Base-by-base conservation (phyloP, 2,329 filamentous ascomycete genomes). In the Colletotrichum plurivorum region DNA sequence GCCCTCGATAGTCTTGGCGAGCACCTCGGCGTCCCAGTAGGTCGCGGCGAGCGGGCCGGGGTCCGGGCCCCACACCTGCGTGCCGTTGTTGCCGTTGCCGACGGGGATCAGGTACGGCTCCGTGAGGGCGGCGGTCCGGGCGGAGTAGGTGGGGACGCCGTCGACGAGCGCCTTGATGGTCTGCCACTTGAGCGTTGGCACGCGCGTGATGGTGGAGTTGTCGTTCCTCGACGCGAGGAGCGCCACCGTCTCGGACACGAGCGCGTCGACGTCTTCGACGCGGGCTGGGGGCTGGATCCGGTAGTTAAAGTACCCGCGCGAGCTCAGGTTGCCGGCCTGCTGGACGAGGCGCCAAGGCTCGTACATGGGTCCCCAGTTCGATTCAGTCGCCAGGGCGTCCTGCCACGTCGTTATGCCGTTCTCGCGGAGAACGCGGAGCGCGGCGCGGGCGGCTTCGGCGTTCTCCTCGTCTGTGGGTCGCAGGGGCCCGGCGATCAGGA, bases 31-130 rank as follows among this genome's bases (percentile, higher is more conserved):
- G 16, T 69, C 66, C 75, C 75, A 76, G 60, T 76, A 76, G 0
- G 76, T 54, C 85, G 83, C 85, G 18, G 43, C 51, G 8, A 56
- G n/a, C 10, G 51, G 16, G 2, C 41, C n/a, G 22, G 43, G 56
- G n/a, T 63, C 58, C 5, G 58, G 68, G 8, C 7, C 31, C 68
- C 63, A 70, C 25, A 39, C 52, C 2, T 55, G 43, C 8, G 60
- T 48, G 0, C 13, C 39, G 48, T 53, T 53, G 22, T 16, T 46
- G 3, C 56, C 61, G 15, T 58, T 55, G 22, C 22, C 43, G 13
- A 74, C 63, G 1, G 75, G 73, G 0, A 61, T 54, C 67, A 67
- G 71, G 41, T 75, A 76, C 0, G 75, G 75, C 20, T 76, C 74
- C 5, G 75, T 74, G 5, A 76, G 64, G 7, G 74, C 73, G 2